phyloP scores from a whole-genome alignment of 73 alveolate species.

The Paramecium biaurelia region DNA sequence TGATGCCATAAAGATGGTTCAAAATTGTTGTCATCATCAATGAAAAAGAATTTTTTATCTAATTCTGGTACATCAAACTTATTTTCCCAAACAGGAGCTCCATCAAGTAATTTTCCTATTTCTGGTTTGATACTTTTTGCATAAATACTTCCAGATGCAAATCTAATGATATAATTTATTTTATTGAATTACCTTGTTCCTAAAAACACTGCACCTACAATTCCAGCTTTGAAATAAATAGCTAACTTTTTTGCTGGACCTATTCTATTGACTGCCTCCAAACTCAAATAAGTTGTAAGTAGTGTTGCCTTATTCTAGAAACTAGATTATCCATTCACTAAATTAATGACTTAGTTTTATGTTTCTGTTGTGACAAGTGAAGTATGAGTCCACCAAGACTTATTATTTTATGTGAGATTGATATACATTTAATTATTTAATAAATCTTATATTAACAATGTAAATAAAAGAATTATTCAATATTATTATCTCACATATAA shows the following conservation, averaged over 20 bases:
- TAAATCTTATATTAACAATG: neutral
- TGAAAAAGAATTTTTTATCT: slow-evolving; percentile 54
- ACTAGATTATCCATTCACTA: slow-evolving; percentile 1
- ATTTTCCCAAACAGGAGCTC: slow-evolving; percentile 64
- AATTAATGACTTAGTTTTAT: slow-evolving; percentile 9
- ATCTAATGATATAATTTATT: neutral
- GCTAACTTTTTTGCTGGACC: slow-evolving; percentile 29
- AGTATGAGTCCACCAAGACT: slow-evolving; percentile 63
- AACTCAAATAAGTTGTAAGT: slow-evolving; percentile 16
- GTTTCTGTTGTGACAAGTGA: slow-evolving; percentile 43
- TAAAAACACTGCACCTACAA: slow-evolving; percentile 50
- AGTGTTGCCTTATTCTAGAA: slow-evolving; percentile 46
- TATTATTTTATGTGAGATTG: neutral
- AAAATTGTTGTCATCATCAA: slow-evolving; percentile 64
- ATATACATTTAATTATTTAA: slow-evolving; percentile 28
- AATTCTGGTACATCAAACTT: slow-evolving; percentile 63
- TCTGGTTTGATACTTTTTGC: neutral
- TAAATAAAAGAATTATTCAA: neutral
- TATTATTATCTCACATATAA: neutral
- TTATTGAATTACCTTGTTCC: slow-evolving; percentile 8
- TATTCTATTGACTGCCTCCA: slow-evolving; percentile 61
- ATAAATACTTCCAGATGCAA: neutral
- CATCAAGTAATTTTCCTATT: slow-evolving; percentile 37
- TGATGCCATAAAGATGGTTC: slow-evolving; percentile 63
- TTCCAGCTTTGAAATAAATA: slow-evolving; percentile 59